A percentile compares a stretch with the other conserved stretches of the same genome.
Evolutionary conservation across 164 flowering plant species (phyloP).

Genomic region (Nymphaea colorata): DNA sequence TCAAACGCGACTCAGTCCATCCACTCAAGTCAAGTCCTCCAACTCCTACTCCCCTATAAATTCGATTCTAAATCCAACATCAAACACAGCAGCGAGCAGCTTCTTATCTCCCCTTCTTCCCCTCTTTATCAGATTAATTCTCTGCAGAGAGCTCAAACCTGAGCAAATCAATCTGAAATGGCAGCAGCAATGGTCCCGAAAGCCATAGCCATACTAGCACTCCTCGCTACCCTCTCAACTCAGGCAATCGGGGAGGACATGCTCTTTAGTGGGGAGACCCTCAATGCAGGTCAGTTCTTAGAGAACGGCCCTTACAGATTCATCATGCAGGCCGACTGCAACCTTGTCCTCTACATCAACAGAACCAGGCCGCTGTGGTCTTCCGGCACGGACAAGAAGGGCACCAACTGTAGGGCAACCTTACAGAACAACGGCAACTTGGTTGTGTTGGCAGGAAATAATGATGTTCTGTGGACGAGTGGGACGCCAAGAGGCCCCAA

Average conservation of each 20-base stretch:
- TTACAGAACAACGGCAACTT: slow-evolving; percentile 25
- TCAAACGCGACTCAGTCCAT: too few relatives aligned
- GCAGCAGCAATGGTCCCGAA: too few relatives aligned
- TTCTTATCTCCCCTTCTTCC: too few relatives aligned
- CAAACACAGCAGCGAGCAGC: too few relatives aligned
- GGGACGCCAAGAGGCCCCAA: slow-evolving; percentile 13
- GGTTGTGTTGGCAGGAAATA: slow-evolving; percentile 14
- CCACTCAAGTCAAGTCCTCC: too few relatives aligned
- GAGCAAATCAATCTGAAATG: too few relatives aligned
- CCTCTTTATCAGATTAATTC: too few relatives aligned
- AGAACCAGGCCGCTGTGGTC: slow-evolving; percentile 13
- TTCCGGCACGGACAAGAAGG: slow-evolving; percentile 12
- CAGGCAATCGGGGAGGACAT: slow-evolving; percentile 10
- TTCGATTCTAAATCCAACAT: too few relatives aligned
- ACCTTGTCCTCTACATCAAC: slow-evolving; percentile 15
- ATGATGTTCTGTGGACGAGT: slow-evolving; percentile 20
- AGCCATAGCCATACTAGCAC: background rate
- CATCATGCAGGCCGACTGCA: slow-evolving; percentile 23
- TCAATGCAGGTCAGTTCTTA: slow-evolving; percentile 14
- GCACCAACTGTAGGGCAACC: slow-evolving; percentile 10
- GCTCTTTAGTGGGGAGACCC: slow-evolving; percentile 19
- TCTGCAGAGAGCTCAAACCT: too few relatives aligned
- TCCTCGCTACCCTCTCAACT: background rate
- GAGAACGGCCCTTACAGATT: slow-evolving; percentile 26
- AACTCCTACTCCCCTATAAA: too few relatives aligned